Base-by-base conservation (phyloP, 805 yeast genomes). In the Saccharomycopsis babjevae region DNA sequence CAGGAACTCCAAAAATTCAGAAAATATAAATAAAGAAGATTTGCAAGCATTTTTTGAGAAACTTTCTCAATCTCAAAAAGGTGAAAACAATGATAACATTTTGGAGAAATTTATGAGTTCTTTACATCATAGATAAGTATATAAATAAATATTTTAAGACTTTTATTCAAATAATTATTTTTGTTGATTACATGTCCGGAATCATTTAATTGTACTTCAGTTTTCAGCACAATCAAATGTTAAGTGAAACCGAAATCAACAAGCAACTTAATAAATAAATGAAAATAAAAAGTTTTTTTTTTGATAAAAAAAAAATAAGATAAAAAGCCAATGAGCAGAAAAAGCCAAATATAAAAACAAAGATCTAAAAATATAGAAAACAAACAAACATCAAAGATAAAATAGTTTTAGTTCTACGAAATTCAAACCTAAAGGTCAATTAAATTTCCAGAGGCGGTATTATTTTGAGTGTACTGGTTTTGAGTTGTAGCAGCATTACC, bases 401-500 rank as follows among this genome's bases (percentile, higher is more conserved):
- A 13, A 30, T 32, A 11, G 22, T 42, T 42, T 18, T n/a, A 42
- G 50, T 11, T 42, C 22, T 32, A 30, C 11, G 28, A 52, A 16
- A 8, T n/a, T 30, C 10, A 20, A 38, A 55, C 42, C 34, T 58
- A 62, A 28, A 62, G 59, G 43, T 63, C 65, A 54, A 63, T 63
- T 58, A 63, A 63, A 50, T 59, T 60, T 36, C 42, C 55, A 2
- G 60, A 32, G 30, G 60, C 60, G 34, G 56, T 28, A 38, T 30
- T 46, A 22, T 57, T 54, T 25, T 59, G 61, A 10, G 25, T 11
- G 28, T 42, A 55, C 42, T 54, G 57, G 40, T 25, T 40, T 54
- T 60, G 62, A 58, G 50, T 62, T 63, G 43, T 61, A 62, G 57
- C 66, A 64, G 85, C 89, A 67, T 91, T 92, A 57, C 97, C 97